phyloP scores from a whole-genome alignment of 2,329 filamentous ascomycete genomes.

The Penicillium sclerotigenum region DNA sequence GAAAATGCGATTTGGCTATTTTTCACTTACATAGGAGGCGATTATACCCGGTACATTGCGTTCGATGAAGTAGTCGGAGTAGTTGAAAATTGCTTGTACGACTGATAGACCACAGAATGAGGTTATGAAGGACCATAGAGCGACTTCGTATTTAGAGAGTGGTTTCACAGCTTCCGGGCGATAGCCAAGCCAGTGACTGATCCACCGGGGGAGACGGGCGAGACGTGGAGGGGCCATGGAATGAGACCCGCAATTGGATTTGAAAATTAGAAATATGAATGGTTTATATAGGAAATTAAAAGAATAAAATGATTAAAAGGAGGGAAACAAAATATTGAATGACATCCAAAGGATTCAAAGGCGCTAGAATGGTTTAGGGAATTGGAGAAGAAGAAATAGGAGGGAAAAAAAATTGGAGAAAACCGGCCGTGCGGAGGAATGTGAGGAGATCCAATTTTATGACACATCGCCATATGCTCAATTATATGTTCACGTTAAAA shows the following conservation, averaged over 20 bases:
- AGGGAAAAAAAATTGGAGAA: conserved; percentile 9
- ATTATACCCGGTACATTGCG: conserved; percentile 28
- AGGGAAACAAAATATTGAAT: not conserved
- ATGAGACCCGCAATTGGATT: not conserved
- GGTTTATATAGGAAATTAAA: not conserved
- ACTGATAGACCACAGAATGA: conserved; percentile 28
- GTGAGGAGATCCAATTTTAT: conserved; percentile 1
- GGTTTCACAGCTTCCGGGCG: conserved; percentile 23
- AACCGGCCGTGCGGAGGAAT: conserved; percentile 8
- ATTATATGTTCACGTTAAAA: not conserved
- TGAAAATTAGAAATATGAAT: not conserved
- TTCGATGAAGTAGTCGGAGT: conserved; percentile 25
- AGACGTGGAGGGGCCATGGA: conserved; percentile 20
- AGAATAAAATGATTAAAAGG: not conserved
- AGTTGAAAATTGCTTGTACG: conserved; percentile 27
- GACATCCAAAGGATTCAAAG: not conserved
- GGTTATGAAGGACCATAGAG: conserved; percentile 28
- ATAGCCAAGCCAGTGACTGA: conserved; percentile 31
- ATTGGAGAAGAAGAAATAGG: not conserved
- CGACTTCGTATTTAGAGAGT: conserved; percentile 21
- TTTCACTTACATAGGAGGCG: conserved; percentile 26
- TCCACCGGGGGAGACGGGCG: conserved; percentile 25
- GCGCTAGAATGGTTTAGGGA: not conserved
- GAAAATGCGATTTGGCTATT: not conserved
- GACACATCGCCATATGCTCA: conserved; percentile 4